Evolutionary conservation across 148 eudicot genomes (phyloP).

Genomic region (Rhododendron mucronatum): DNA sequence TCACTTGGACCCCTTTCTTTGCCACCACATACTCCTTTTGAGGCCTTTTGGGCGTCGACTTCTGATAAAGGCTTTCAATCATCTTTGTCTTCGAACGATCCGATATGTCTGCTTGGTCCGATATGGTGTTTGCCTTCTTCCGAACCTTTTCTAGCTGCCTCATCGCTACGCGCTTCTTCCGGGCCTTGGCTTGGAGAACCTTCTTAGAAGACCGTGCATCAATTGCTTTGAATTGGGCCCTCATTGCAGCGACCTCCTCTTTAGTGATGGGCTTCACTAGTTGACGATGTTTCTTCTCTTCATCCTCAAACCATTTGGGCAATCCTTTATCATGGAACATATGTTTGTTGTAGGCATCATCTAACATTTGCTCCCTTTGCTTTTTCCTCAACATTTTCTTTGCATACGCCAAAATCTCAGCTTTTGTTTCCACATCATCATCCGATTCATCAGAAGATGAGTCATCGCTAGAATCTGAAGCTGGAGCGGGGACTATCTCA

Average conservation of each 20-base stretch:
- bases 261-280: constrained; percentile 69
- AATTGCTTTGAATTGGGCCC: constrained; percentile 69
- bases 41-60: constrained; percentile 62
- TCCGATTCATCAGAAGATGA: constrained; percentile 79
- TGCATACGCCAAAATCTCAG: constrained; percentile 70
- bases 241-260: constrained; percentile 73
- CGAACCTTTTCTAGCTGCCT: constrained; percentile 74
- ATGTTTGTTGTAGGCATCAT: constrained; percentile 81
- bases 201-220: constrained; percentile 89
- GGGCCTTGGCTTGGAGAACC: constrained; percentile 86
- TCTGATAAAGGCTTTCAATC: constrained; percentile 77
- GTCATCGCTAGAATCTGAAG: constrained; percentile 70
- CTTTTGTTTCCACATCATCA: constrained; percentile 57
- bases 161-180: constrained; percentile 70
- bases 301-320: constrained; percentile 81
- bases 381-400: constrained; percentile 83
- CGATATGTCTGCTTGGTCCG: constrained; percentile 75
- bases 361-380: constrained; percentile 58
- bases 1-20: constrained; percentile 87
- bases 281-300: constrained; percentile 52
- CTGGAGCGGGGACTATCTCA: constrained; percentile 87
- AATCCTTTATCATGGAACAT: constrained; percentile 71
- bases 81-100: constrained; percentile 83
- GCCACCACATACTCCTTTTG: constrained; percentile 86
- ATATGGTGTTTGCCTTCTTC: constrained; percentile 81